These are phyloP conservation scores for Podila horticola DNA, from an alignment of 192 early-diverging fungal genomes.

Conservation along the genomic window DNA sequence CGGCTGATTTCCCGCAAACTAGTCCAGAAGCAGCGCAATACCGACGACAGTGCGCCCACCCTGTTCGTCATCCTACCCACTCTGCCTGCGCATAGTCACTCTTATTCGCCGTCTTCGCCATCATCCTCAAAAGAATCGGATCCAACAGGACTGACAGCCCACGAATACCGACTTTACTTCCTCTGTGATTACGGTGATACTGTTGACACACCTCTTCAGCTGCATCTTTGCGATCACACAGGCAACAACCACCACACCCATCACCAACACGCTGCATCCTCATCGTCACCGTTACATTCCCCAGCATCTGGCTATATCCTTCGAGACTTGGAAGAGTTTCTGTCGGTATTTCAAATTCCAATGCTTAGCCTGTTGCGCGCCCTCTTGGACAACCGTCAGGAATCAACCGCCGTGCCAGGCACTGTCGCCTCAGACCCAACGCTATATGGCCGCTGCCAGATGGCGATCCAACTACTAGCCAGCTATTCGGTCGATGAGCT, in stretches of 20 bases:
- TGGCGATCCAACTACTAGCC: not conserved
- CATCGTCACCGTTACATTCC: not conserved
- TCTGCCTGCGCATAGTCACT: not conserved
- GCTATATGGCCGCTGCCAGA: conserved; percentile 2
- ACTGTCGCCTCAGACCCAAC: not conserved
- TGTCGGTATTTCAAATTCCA: not conserved
- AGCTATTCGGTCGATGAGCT: not conserved
- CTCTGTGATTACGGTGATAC: conserved; percentile 29
- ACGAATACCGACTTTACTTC: conserved; percentile 24
- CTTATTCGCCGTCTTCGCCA: not conserved
- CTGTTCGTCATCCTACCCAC: conserved; percentile 38
- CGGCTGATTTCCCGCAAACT: conserved; percentile 11
- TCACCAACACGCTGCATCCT: not conserved
- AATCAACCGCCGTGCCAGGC: not conserved
- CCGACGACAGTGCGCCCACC: conserved; percentile 6
- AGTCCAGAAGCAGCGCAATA: conserved; percentile 6
- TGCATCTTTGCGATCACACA: conserved; percentile 21
- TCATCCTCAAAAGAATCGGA: not conserved
- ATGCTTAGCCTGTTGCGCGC: conserved; percentile 27
- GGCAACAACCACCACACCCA: not conserved
- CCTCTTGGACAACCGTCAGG: conserved; percentile 10
- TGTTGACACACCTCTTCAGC: not conserved
- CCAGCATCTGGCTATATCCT: conserved; percentile 7
- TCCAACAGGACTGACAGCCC: not conserved
- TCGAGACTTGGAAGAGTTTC: conserved; percentile 7